Percentiles rank a stretch among this genome's conserved stretches.
phyloP scores from a whole-genome alignment of 192 early-diverging fungal species.

The Polychytrium aggregatum region DNA sequence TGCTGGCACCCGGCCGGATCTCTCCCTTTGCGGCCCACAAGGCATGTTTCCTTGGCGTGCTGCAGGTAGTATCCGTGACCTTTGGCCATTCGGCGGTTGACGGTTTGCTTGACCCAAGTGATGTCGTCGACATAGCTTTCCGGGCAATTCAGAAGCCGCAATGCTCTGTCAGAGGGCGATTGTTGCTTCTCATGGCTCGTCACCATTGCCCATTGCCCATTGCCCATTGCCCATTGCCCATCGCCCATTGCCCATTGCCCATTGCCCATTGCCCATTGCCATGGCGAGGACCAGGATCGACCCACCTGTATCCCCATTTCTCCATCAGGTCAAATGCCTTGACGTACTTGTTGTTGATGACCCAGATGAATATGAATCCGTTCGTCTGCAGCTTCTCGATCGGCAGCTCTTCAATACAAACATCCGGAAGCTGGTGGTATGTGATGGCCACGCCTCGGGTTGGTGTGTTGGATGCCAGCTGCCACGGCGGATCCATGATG shows the following conservation, averaged over 20 bases:
- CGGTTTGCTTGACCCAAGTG: constrained; percentile 95
- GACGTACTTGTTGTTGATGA: constrained; percentile 97
- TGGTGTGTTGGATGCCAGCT: constrained; percentile 84
- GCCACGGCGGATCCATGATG: constrained; percentile 95
- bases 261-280: too few relatives aligned
- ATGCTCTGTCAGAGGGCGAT: constrained; percentile 1
- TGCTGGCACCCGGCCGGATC: constrained; percentile 10
- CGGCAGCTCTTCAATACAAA: constrained; percentile 84
- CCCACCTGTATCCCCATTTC: constrained; percentile 85
- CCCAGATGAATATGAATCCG: constrained; percentile 96
- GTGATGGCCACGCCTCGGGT: constrained; percentile 88
- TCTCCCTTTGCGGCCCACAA: constrained; percentile 80
- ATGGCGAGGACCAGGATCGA: neutral
- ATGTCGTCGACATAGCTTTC: constrained; percentile 81
- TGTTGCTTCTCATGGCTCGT: neutral
- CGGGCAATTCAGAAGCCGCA: too few relatives aligned
- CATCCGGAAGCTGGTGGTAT: constrained; percentile 91
- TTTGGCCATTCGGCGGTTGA: constrained; percentile 93
- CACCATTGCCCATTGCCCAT: too few relatives aligned
- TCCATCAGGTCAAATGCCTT: constrained; percentile 90
- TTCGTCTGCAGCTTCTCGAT: constrained; percentile 73
- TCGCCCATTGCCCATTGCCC: too few relatives aligned
- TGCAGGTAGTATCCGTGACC: constrained; percentile 96
- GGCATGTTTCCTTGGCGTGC: constrained; percentile 94
- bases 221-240: too few relatives aligned